Conservation (phyloP, 2,329 filamentous ascomycete species). For the Cytospora piceicola region DNA sequence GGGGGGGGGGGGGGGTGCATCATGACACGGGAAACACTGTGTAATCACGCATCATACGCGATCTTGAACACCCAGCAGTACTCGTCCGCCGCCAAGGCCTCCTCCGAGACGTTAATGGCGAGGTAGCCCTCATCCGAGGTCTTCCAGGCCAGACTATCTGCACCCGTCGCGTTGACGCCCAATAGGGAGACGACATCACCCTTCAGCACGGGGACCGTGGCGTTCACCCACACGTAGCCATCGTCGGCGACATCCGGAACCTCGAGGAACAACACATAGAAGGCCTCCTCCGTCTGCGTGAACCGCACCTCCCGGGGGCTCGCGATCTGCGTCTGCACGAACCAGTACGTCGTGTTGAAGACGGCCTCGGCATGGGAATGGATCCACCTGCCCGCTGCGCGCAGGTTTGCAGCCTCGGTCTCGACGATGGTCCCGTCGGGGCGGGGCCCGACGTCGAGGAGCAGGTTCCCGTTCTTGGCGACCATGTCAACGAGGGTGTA, state of each 20-base stretch:
- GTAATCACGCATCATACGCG: slow-evolving; percentile 35
- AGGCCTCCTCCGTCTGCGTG: slow-evolving; percentile 50
- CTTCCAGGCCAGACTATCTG: slow-evolving; percentile 17
- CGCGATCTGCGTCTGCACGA: slow-evolving; percentile 47
- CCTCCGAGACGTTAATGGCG: slow-evolving; percentile 39
- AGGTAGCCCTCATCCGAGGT: slow-evolving; percentile 33
- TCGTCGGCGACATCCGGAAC: slow-evolving; percentile 39
- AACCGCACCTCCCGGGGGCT: slow-evolving; percentile 44
- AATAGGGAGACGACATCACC: slow-evolving; percentile 50
- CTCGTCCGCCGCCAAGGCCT: slow-evolving; percentile 39
- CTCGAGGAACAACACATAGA: slow-evolving; percentile 49
- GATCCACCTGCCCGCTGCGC: slow-evolving; percentile 59
- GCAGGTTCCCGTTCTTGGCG: slow-evolving; percentile 59
- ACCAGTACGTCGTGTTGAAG: slow-evolving; percentile 61
- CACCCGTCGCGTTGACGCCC: slow-evolving; percentile 35
- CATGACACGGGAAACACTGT: background rate
- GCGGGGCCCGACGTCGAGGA: slow-evolving; percentile 60
- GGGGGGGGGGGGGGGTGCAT: background rate
- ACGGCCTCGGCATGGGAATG: slow-evolving; percentile 56
- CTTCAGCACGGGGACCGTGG: slow-evolving; percentile 46
- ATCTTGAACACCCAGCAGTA: slow-evolving; percentile 51
- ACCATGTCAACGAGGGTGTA: slow-evolving; percentile 55
- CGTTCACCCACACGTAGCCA: slow-evolving; percentile 42
- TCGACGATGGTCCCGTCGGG: slow-evolving; percentile 58
- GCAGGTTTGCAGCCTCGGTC: slow-evolving; percentile 51